phyloP scores from a whole-genome alignment of 805 yeast species.

The Saturnispora zaruensis region DNA sequence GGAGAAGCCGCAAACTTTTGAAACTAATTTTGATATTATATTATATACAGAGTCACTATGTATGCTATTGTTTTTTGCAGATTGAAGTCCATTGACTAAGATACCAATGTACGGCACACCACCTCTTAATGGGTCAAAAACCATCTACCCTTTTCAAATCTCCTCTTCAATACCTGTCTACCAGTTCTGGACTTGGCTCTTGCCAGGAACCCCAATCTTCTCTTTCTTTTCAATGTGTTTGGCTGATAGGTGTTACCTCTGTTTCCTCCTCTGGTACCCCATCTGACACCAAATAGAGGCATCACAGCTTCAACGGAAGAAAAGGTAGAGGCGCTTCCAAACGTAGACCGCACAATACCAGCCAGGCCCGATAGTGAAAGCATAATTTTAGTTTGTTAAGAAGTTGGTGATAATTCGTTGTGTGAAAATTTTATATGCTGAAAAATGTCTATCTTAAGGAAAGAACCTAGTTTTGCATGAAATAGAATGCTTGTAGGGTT shows the following conservation, averaged over 20 bases:
- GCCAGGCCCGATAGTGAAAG: constrained; percentile 1
- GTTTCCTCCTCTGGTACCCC: constrained; percentile 53
- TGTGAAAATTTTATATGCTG: not conserved
- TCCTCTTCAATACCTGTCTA: constrained; percentile 64
- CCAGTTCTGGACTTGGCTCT: constrained; percentile 70
- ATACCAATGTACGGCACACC: not conserved
- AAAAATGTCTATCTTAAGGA: not conserved
- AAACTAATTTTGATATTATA: not conserved
- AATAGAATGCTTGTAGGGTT: constrained; percentile 2
- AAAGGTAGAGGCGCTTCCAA: not conserved
- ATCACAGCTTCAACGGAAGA: not conserved
- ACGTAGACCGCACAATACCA: not conserved
- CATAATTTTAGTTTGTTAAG: not conserved
- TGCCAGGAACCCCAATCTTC: constrained; percentile 83
- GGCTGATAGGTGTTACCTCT: constrained; percentile 97
- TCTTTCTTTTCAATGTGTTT: constrained; percentile 79
- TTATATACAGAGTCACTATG: not conserved
- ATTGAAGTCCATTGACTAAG: not conserved
- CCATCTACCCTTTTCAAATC: constrained; percentile 91
- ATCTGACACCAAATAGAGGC: constrained; percentile 19
- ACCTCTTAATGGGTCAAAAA: constrained; percentile 58
- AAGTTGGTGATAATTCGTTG: not conserved
- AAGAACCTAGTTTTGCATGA: not conserved
- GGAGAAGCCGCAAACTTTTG: too few species aligned
- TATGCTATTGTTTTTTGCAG: not conserved